Conservation (phyloP, 2,329 filamentous ascomycete species). For the Hymenoscyphus scutula region DNA sequence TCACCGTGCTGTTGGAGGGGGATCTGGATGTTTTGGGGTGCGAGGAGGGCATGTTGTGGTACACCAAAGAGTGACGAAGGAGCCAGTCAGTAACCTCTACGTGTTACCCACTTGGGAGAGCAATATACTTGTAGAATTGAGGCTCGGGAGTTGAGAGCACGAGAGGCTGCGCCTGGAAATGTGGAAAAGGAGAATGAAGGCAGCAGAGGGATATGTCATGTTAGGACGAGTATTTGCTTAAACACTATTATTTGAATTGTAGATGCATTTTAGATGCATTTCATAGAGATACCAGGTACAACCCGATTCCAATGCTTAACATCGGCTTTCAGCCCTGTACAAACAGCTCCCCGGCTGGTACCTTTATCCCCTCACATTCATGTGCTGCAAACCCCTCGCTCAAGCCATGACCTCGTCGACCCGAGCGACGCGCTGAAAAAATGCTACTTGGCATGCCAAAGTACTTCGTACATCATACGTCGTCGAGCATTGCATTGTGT, state of each 20-base stretch:
- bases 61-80: not conserved
- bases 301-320: not conserved
- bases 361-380: not conserved
- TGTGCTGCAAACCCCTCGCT: not conserved
- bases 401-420: not conserved
- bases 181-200: not conserved
- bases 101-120: not conserved
- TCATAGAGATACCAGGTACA: not conserved
- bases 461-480: too few relatives aligned
- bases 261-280: too few relatives aligned
- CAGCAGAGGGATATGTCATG: not conserved
- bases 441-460: not conserved
- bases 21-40: not conserved
- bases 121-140: not conserved
- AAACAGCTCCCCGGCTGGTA: not conserved
- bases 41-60: not conserved
- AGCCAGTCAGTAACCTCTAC: not conserved
- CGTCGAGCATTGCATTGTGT: too few relatives aligned
- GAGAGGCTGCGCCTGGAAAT: not conserved
- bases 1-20: not conserved
- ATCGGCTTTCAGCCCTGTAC: slow-evolving; percentile 1
- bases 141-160: not conserved
- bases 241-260: not conserved
- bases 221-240: not conserved
- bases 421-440: not conserved